Base-by-base conservation (phyloP, 495 filamentous ascomycete species). In the Neurospora sp. region DNA sequence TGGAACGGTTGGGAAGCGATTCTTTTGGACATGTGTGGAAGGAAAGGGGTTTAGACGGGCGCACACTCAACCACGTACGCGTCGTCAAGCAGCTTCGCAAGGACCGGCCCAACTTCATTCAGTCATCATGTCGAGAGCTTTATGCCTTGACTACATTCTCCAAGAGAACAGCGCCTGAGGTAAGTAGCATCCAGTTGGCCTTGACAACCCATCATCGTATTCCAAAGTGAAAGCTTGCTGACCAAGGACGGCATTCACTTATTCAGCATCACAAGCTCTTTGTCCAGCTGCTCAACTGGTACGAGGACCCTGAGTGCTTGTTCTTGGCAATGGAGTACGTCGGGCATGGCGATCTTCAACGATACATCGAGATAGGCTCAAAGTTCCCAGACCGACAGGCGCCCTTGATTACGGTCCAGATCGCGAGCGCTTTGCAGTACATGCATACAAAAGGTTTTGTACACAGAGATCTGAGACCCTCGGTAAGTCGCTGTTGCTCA, bases 401-500 rank as follows among this genome's bases (percentile, higher is more conserved):
- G 3, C 74, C 78, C 20, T 42, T 78, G 12, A 83, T 88, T 10
- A 54, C 75, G 0, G 66, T 70, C 9, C 86, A 89, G 71, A 70
- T 88, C 2, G 75, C 87, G 0, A 83, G 86, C 39, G 87, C 83
- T 4, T 73, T 89, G 16, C 39, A 73, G 14, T 76, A 83, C 39
- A 86, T 89, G 84, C 87, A 88, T 76, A 66, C 76, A 10, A 83
- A 86, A 69, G 76, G 77, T 0, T 88, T 86, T 75, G 79, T 84
- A 4, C 87, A 89, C 71, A 74, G 87, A 9, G 86, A 88, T 76
- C 70, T 88, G 14, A 88, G 88, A 75, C 87, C 87, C 1, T 66
- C 44, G 44, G 44, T 49, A 49, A 11, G 44, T 49, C 1, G n/a
- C 18, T 20, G 3, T 3, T 49, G 8, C 9, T 20, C 44, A 3